Evolutionary conservation across 2,329 filamentous ascomycete species (phyloP), one percentile per base, ranked within the genome.

Genomic region (Torrubiellomyces zombiae): DNA sequence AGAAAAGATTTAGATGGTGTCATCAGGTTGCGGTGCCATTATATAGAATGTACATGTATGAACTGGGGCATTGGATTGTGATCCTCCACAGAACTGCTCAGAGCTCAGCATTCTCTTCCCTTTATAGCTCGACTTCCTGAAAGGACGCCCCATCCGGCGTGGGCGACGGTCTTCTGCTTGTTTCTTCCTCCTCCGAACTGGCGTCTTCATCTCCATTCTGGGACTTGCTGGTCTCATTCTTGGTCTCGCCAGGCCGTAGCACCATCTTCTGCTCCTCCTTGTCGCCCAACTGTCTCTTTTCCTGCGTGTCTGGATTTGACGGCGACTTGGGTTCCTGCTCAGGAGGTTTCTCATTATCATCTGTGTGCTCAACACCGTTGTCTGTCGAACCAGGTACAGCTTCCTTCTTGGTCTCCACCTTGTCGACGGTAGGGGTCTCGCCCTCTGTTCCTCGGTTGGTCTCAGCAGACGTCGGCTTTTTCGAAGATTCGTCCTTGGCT

Each of bases 111-210:
- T n/a, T n/a, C n/a, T n/a, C 33, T n/a, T n/a, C n/a, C n/a, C n/a
- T n/a, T 39, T 53, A 74, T 38, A 75, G 48, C 31, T 63, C 65
- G 23, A 75, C 67, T 36, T 75, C 66, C 38, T 74, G 67, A 45
- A 75, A 74, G n/a, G 66, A 67, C 5, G 58, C 56, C 1, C 63
- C 60, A 33, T 69, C 66, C 11, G 66, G 58, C 6, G 63, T 64
- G 20, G 53, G 48, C 10, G 53, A 48, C 1, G 54, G 48, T 44
- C 46, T 20, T 40, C 40, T 4, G 47, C 42, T 9, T 51, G 48
- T 5, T n/a, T 43, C 42, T 5, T 40, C 38, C 5, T 47, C 44
- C 4, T 45, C 46, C 6, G 36, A 43, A 15, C 48, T 44, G 6
- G 51, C 49, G 10, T 43, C 41, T 6, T 42, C 37, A 10, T 48